Base-by-base conservation (phyloP, 1,284 basidiomycete genomes). In the Austroboletus rostrupii region DNA sequence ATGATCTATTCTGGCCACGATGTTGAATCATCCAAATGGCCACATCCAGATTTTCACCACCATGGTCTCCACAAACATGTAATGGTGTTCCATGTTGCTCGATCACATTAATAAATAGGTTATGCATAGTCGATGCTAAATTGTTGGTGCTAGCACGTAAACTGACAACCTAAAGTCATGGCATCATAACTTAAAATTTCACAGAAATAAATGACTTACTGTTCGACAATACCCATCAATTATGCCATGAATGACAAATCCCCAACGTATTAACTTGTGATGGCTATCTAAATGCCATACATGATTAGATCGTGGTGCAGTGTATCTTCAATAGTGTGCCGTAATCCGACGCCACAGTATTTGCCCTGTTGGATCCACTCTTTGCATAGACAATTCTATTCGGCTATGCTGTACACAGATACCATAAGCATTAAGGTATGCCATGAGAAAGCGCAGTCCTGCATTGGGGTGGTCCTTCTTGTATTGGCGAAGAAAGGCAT, bases 241-340 rank as follows among this genome's bases (percentile, higher is more conserved):
- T 19, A 72, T 50, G 0, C 76, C 75, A 61, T 80, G 77, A 21
- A 80, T 70, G 0, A 80, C 73, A 52, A 79, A 63, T 0, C 76
- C 75, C 75, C 74, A 80, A 0, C 44, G 39, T 12, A 80, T 78
- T 0, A 78, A 57, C 49, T 77, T 77, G 51, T 79, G 77, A 49
- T 78, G 75, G 0, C 77, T 74, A 58, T 78, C 73, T 31, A 70
- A 49, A 55, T 79, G 77, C 76, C 77, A 79, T 0, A 57, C 0
- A 1, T 45, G 32, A 26, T 57, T 58, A 0, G 53, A 50, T 1
- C 32, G 12, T 7, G 41, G 45, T 0, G 19, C 43, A 12, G 44
- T 10, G 16, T 57, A 57, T 9, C 23, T 13, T 0, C n/a, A 6
- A 2, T 9, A n/a, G 2, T 50, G 40, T 6, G 70, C 65, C 10